Percentiles rank a stretch among this genome's conserved stretches.
Conservation (phyloP, 148 eudicot genomes). For the Camellia lanceoleosa region DNA sequence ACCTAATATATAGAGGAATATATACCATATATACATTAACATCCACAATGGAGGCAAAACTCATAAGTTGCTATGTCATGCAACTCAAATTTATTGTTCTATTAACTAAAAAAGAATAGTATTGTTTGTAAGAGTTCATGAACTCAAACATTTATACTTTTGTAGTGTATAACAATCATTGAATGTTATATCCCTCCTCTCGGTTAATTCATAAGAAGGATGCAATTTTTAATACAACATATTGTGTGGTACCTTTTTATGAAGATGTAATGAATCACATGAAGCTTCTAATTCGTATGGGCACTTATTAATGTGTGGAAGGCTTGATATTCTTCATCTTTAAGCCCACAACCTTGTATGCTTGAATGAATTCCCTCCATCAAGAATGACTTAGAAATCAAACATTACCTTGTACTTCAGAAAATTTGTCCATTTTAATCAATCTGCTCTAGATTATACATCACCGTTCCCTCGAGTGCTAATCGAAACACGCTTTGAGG, state of each 20-base stretch:
- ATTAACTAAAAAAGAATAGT: slow-evolving; percentile 18
- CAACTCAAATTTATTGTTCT: slow-evolving; percentile 10
- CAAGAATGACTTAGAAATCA: too few relatives aligned
- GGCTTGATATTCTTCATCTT: neutral
- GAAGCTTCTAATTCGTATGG: neutral
- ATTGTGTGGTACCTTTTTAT: neutral
- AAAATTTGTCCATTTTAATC: slow-evolving; percentile 26
- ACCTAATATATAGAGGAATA: too few relatives aligned
- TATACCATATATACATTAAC: too few relatives aligned
- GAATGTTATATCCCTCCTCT: slow-evolving; percentile 4
- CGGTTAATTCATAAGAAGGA: neutral
- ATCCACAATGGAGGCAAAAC: too few relatives aligned
- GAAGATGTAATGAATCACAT: neutral
- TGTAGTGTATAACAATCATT: neutral
- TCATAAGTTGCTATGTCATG: neutral
- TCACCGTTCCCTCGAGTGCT: slow-evolving; percentile 79
- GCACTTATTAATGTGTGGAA: neutral
- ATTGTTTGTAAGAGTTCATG: neutral
- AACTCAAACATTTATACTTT: too few relatives aligned
- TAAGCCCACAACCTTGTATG: neutral
- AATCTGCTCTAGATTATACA: slow-evolving; percentile 73
- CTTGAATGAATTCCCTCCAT: too few relatives aligned
- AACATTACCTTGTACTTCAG: neutral
- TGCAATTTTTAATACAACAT: neutral
- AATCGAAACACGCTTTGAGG: slow-evolving; percentile 50